phyloP scores from a whole-genome alignment of 2,329 filamentous ascomycete species.

The Pseudogymnoascus sp. region DNA sequence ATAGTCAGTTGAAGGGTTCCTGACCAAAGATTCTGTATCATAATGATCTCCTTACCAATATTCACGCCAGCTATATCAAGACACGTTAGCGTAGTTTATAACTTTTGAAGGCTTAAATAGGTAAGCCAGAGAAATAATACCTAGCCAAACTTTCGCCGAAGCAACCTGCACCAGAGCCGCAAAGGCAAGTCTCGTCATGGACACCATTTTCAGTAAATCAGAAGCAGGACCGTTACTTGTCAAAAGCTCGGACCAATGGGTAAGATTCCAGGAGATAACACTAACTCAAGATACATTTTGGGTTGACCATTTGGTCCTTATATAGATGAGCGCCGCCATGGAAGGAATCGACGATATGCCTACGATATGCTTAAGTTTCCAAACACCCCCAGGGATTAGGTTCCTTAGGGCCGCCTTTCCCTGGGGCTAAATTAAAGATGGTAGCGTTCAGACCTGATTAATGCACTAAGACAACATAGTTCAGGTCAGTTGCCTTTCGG shows the following conservation, averaged over 20 bases:
- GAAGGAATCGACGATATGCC: neutral
- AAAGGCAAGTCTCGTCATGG: slow-evolving; percentile 10
- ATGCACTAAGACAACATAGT: neutral
- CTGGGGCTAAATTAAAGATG: neutral
- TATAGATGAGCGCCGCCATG: neutral
- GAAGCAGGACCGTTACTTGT: neutral
- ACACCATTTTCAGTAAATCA: slow-evolving; percentile 3
- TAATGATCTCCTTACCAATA: neutral
- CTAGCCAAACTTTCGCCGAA: neutral
- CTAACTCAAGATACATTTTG: neutral
- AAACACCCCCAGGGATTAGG: neutral
- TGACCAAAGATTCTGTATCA: neutral
- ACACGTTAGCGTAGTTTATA: neutral
- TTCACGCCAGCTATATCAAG: neutral
- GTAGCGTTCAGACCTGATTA: neutral
- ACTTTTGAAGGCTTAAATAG: neutral
- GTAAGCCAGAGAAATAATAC: neutral
- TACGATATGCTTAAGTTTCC: neutral
- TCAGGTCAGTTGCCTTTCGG: neutral
- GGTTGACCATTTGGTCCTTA: neutral
- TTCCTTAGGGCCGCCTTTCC: neutral
- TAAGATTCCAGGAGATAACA: neutral
- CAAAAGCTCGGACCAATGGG: neutral
- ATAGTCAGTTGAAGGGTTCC: neutral
- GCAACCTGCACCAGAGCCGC: slow-evolving; percentile 13